These are phyloP conservation scores for Stemphylium vesicarium DNA, from an alignment of 2,329 filamentous ascomycete species.

Conservation along the genomic window DNA sequence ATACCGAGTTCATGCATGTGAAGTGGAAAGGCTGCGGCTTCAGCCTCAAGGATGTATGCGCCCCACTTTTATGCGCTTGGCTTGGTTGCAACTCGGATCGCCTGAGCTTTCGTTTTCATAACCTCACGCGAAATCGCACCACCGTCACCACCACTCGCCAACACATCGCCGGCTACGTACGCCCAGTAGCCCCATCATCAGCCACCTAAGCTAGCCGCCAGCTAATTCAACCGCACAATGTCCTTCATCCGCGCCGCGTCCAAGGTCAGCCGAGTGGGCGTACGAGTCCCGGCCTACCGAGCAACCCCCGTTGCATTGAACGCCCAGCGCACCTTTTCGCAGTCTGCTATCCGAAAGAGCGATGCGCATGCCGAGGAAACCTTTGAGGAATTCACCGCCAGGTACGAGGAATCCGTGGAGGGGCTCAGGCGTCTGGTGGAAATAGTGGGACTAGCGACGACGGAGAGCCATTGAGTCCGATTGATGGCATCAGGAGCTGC, in stretches of 20 bases:
- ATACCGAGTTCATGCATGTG: not conserved
- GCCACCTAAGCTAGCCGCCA: slow-evolving; percentile 27
- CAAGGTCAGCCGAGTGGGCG: slow-evolving; percentile 43
- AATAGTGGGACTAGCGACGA: slow-evolving; percentile 20
- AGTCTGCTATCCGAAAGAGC: slow-evolving; percentile 52
- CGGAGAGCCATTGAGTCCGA: slow-evolving; percentile 38
- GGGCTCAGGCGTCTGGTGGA: slow-evolving; percentile 20
- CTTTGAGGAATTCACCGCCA: slow-evolving; percentile 97
- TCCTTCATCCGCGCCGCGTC: slow-evolving; percentile 48
- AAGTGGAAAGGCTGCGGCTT: slow-evolving; percentile 6
- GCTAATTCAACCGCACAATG: slow-evolving; percentile 43
- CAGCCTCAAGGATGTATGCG: slow-evolving; percentile 17
- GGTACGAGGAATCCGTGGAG: slow-evolving; percentile 65
- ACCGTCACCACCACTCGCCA: slow-evolving; percentile 34
- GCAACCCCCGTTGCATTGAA: slow-evolving; percentile 42
- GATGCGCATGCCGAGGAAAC: slow-evolving; percentile 87
- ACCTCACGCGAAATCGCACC: slow-evolving; percentile 31
- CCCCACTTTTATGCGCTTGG: slow-evolving; percentile 31
- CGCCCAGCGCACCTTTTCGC: slow-evolving; percentile 56
- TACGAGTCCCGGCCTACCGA: slow-evolving; percentile 45
- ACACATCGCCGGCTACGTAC: slow-evolving; percentile 30
- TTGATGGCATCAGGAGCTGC: slow-evolving; percentile 26
- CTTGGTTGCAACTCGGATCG: slow-evolving; percentile 29
- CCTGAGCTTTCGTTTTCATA: slow-evolving; percentile 33
- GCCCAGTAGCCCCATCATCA: slow-evolving; percentile 24